Conservation (phyloP, 371 early-diverging fungal genomes). For the Phascolomyces articulosus region DNA sequence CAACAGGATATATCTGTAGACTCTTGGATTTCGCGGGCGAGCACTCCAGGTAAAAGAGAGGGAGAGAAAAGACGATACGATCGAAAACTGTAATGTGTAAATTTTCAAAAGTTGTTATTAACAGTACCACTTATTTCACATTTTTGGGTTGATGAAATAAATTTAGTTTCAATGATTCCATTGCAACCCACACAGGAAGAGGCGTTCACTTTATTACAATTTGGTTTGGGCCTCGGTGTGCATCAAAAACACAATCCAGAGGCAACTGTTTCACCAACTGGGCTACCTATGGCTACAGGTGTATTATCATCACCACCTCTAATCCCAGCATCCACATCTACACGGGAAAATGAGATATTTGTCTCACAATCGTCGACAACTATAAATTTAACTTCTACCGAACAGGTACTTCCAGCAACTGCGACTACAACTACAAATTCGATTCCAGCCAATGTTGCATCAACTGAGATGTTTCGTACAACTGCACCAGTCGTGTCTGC, state of each 20-base stretch:
- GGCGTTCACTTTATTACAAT: constrained; percentile 49
- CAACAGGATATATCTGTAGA: constrained; percentile 1
- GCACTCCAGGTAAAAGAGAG: not conserved
- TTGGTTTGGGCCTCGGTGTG: constrained; percentile 34
- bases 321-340: too few species aligned
- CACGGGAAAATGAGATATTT: not conserved
- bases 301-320: not conserved
- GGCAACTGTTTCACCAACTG: constrained; percentile 9
- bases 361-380: not conserved
- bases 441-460: not conserved
- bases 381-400: too few species aligned
- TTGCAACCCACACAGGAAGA: constrained; percentile 18
- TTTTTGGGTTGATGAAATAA: too few species aligned
- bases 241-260: constrained; percentile 15
- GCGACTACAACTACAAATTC: not conserved
- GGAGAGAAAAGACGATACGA: too few species aligned
- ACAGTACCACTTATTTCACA: too few species aligned
- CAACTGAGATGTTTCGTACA: too few species aligned
- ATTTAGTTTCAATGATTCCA: not conserved
- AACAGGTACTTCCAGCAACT: not conserved
- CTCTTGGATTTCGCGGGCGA: not conserved
- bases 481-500: not conserved
- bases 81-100: too few species aligned
- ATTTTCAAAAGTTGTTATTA: too few species aligned
- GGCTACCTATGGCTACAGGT: too few species aligned